Evolutionary conservation across 129 eudicot species (phyloP).

Genomic region (Flaveria sonorensis): DNA sequence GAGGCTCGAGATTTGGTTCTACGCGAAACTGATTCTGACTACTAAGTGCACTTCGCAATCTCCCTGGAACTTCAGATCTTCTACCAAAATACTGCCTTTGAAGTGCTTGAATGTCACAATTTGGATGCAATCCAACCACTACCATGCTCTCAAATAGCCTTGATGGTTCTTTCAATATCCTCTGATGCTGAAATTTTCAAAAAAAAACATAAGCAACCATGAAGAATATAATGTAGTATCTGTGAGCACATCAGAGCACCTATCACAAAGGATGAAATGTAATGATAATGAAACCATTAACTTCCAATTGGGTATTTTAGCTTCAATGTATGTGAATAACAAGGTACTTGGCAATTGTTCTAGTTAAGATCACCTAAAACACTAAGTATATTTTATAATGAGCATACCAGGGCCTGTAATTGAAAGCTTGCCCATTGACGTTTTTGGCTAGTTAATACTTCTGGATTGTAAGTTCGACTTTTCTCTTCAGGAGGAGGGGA

Average conservation of each 20-base stretch:
- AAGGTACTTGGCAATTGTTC: background rate
- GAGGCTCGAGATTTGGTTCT: slow-evolving; percentile 96
- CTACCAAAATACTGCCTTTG: slow-evolving; percentile 67
- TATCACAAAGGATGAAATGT: slow-evolving; percentile 5
- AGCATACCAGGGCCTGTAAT: slow-evolving; percentile 69
- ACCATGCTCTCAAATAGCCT: slow-evolving; percentile 96
- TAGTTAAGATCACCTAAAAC: background rate
- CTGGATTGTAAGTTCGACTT: slow-evolving; percentile 75
- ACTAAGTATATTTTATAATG: background rate
- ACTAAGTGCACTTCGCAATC: slow-evolving; percentile 66
- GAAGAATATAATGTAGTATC: slow-evolving; percentile 10
- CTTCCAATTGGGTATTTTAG: background rate
- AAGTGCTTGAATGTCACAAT: slow-evolving; percentile 75
- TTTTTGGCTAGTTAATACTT: slow-evolving; percentile 91
- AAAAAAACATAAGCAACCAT: background rate
- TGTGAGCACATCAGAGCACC: slow-evolving; percentile 17
- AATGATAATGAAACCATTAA: slow-evolving; percentile 2
- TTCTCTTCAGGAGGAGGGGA: slow-evolving; percentile 69
- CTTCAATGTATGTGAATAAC: slow-evolving; percentile 9
- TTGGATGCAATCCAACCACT: slow-evolving; percentile 94
- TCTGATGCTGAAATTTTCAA: slow-evolving; percentile 63
- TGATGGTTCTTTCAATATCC: slow-evolving; percentile 82
- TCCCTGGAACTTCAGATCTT: slow-evolving; percentile 83
- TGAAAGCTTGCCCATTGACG: slow-evolving; percentile 99
- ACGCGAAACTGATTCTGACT: slow-evolving; percentile 77